Base-by-base conservation (phyloP, 257 asterid species). In the Ballota nigra region DNA sequence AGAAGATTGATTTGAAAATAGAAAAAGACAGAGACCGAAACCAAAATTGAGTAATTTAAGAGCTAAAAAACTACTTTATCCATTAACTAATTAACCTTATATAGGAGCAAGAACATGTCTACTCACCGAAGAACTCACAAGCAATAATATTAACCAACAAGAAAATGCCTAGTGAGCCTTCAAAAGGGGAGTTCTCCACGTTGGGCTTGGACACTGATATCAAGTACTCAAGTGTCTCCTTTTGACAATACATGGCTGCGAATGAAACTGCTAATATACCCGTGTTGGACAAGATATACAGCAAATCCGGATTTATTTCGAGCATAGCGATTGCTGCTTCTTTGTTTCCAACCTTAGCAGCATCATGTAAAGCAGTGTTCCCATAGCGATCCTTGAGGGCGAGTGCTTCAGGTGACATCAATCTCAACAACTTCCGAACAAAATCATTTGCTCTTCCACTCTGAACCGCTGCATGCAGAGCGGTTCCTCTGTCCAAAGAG, bases 331-430 rank as follows among this genome's bases (percentile, higher is more conserved):
- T 2, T 4, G 68, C 78, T 0, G 73, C 78, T 19, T 58, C 61
- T 0, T 24, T 73, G 73, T 74, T 74, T 41, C 73, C 73, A 1
- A 58, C 61, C 40, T 41, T 15, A 3, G 63, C 69, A 13, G 62
- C 76, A 7, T 8, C 2, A 18, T 71, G 76, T 3, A 71, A 63
- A 34, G 76, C 76, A 6, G 75, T 71, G n/a, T 60, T 15, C 4
- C 63, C 69, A 24, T 3, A 1, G 1, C 33, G 2, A 31, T 18
- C 43, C 51, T 1, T 31, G 0, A 33, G 3, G 13, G 24, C 13
- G 1, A 47, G 2, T 0, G 76, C 53, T 0, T 61, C 40, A 2
- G 8, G 18, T 26, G 26, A n/a, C 63, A 47, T 29, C 41, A 11
- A 12, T 0, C 8, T 63, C 28, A 71, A 16, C 63, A 71, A 33